phyloP scores from a whole-genome alignment of 2,329 filamentous ascomycete genomes.

The Talaromyces sp. region DNA sequence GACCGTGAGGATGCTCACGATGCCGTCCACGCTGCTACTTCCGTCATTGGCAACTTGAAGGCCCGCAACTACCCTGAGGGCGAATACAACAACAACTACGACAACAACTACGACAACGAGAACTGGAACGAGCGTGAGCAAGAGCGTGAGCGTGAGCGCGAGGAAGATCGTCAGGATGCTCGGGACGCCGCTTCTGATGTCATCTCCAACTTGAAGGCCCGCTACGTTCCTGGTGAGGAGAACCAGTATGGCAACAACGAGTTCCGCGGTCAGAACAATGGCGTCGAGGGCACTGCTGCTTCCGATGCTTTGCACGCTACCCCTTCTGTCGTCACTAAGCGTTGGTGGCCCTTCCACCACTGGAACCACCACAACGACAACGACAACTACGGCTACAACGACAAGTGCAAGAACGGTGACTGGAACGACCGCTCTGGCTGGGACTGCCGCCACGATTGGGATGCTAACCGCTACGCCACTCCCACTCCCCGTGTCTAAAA shows the following conservation, averaged over 20 bases:
- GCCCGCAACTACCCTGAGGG: background rate
- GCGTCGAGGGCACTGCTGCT: background rate
- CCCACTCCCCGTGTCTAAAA: conserved; percentile 10
- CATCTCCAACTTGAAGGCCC: conserved; percentile 1
- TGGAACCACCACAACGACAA: conserved; percentile 7
- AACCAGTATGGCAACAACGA: conserved; percentile 14
- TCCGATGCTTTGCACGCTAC: background rate
- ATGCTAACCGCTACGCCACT: conserved; percentile 10
- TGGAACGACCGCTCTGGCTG: conserved; percentile 12
- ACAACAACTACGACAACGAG: conserved; percentile 9
- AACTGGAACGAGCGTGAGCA: conserved; percentile 12
- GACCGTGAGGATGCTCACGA: background rate
- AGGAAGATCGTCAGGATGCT: conserved; percentile 3
- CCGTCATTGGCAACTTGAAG: background rate
- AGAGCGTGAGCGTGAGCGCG: conserved; percentile 1
- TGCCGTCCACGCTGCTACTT: background rate
- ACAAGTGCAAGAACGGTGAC: conserved; percentile 14
- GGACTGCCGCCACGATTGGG: conserved; percentile 11
- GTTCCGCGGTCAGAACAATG: too few relatives aligned
- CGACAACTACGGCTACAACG: conserved; percentile 5
- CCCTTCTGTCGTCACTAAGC: background rate
- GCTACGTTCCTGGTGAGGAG: background rate
- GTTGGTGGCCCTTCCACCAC: conserved; percentile 11
- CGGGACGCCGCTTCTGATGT: background rate
- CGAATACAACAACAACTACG: background rate